Conservation (phyloP, 495 filamentous ascomycete species). For the Aspergillus mulundensis region DNA sequence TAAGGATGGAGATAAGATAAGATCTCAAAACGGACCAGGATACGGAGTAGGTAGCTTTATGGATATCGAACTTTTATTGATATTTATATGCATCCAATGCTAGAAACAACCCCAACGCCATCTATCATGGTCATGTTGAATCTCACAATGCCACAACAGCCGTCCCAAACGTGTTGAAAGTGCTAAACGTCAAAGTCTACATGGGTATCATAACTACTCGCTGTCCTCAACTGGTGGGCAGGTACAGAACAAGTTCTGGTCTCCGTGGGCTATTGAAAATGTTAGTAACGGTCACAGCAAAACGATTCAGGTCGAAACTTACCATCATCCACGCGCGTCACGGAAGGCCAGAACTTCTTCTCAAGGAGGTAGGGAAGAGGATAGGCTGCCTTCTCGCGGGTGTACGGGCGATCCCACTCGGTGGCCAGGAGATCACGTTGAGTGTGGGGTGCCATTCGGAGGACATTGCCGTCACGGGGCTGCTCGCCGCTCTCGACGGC, state of each 20-base stretch:
- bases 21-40: too few species aligned
- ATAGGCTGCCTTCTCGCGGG: conserved; percentile 80
- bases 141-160: conserved; percentile 12
- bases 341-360: conserved; percentile 98
- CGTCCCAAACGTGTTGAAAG: conserved; percentile 17
- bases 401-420: conserved; percentile 77
- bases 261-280: conserved; percentile 66
- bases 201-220: conserved; percentile 44
- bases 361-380: conserved; percentile 79
- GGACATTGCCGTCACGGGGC: conserved; percentile 78
- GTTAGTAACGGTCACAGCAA: conserved; percentile 15
- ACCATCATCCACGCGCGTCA: conserved; percentile 89
- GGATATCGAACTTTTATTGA: conserved; percentile 1
- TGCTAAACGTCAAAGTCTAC: conserved; percentile 11
- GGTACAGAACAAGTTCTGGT: conserved; percentile 92
- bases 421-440: conserved; percentile 68
- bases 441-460: conserved; percentile 90
- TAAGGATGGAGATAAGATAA: conserved; percentile 3
- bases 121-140: conserved; percentile 26
- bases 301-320: conserved; percentile 30
- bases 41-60: too few species aligned
- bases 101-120: conserved; percentile 14
- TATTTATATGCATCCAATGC: neutral
- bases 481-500: conserved; percentile 77
- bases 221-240: conserved; percentile 72